A percentile compares a stretch with the other conserved stretches of the same genome.
Conservation (phyloP, 2,329 filamentous ascomycete genomes). For the Hymenoscyphus infarciens region DNA sequence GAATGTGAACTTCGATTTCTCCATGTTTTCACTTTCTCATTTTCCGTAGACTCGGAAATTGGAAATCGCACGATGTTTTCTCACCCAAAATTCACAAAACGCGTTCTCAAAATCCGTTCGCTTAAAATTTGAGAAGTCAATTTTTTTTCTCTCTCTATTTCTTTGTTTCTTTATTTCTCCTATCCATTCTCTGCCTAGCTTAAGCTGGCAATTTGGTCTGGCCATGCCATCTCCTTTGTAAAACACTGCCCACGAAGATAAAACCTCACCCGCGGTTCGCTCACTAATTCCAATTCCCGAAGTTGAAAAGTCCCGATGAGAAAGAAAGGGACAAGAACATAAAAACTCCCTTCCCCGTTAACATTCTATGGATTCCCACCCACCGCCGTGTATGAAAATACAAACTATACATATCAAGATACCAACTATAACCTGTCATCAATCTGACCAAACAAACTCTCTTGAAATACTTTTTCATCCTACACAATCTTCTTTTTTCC, state of each 20-base stretch:
- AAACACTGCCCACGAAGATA: neutral
- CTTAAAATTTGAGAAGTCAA: neutral
- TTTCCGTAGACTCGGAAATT: too few species aligned
- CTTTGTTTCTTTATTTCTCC: neutral
- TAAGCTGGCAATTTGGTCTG: neutral
- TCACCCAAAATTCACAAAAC: neutral
- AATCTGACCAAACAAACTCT: neutral
- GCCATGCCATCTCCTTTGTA: too few species aligned
- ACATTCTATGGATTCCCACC: too few species aligned
- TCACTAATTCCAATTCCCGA: neutral
- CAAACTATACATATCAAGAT: slow-evolving; percentile 6
- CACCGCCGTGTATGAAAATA: neutral
- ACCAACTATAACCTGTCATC: neutral
- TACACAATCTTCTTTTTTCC: slow-evolving; percentile 7
- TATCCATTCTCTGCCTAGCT: neutral
- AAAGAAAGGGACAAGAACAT: neutral
- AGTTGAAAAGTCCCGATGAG: neutral
- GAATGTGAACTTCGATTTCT: too few species aligned
- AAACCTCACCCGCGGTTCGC: neutral
- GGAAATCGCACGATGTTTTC: too few species aligned
- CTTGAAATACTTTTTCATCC: slow-evolving; percentile 2
- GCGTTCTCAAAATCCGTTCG: neutral
- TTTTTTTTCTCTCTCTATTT: neutral
- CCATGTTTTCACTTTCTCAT: too few species aligned
- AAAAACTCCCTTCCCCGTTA: neutral